phyloP scores from a whole-genome alignment of 768 basidiomycete species.

The Lepiota subincarnata region DNA sequence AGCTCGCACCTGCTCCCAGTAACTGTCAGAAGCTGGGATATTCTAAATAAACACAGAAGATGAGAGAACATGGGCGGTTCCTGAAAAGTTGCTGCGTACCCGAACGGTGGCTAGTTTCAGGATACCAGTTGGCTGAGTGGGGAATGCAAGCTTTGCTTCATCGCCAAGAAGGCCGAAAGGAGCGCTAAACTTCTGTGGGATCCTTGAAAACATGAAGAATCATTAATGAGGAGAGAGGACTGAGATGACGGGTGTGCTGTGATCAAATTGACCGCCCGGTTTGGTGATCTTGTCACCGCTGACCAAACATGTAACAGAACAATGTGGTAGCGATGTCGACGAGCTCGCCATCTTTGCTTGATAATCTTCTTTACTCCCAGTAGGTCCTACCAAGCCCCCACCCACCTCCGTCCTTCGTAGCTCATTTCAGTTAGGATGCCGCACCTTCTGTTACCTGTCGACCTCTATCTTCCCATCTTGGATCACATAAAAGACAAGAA shows the following conservation, averaged over 20 bases:
- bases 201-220: conserved; percentile 54
- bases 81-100: conserved; percentile 40
- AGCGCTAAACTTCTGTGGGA: conserved; percentile 68
- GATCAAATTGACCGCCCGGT: not conserved
- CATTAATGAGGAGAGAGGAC: conserved; percentile 16
- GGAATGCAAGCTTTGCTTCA: conserved; percentile 86
- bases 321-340: too few species aligned
- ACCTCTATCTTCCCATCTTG: not conserved
- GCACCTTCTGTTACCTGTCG: not conserved
- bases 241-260: conserved; percentile 2
- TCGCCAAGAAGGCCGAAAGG: conserved; percentile 80
- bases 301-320: too few species aligned
- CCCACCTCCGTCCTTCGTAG: too few species aligned
- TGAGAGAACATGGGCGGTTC: not conserved
- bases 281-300: not conserved
- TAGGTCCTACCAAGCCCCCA: too few species aligned
- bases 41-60: conserved; percentile 41
- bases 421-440: too few species aligned
- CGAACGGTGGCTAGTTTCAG: conserved; percentile 68
- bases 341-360: too few species aligned
- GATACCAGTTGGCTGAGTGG: conserved; percentile 77
- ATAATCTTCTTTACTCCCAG: too few species aligned
- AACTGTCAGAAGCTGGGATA: conserved; percentile 70
- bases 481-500: not conserved
- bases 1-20: conserved; percentile 81